Evolutionary conservation across 2,329 filamentous ascomycete species (phyloP).

Genomic region (Fonsecaea pedrosoi): DNA sequence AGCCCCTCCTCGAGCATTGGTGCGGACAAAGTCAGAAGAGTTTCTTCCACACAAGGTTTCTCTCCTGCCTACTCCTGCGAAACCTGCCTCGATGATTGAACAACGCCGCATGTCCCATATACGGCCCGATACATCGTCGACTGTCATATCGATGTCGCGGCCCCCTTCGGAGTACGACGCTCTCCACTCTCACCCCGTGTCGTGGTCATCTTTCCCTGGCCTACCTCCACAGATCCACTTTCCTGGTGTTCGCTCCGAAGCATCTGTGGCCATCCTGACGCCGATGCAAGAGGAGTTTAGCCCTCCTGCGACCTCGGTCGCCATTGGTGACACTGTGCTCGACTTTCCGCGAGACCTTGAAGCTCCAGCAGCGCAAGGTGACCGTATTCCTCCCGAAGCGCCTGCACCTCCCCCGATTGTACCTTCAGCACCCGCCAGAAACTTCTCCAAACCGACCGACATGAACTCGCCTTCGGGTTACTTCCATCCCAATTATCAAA

Average conservation of each 20-base stretch:
- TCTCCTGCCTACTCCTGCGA: slow-evolving; percentile 27
- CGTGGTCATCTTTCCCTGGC: slow-evolving; percentile 40
- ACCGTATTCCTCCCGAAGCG: neutral
- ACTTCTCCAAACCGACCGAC: slow-evolving; percentile 33
- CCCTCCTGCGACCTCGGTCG: slow-evolving; percentile 35
- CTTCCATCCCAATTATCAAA: slow-evolving; percentile 35
- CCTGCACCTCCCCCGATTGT: slow-evolving; percentile 21
- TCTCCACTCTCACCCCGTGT: slow-evolving; percentile 40
- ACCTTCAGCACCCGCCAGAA: slow-evolving; percentile 18
- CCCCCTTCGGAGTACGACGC: slow-evolving; percentile 39
- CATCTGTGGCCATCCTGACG: slow-evolving; percentile 35
- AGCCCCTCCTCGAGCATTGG: slow-evolving; percentile 46
- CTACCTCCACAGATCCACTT: slow-evolving; percentile 41
- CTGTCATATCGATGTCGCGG: slow-evolving; percentile 34
- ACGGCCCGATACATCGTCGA: slow-evolving; percentile 32
- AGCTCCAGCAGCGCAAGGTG: neutral
- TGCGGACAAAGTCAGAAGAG: slow-evolving; percentile 39
- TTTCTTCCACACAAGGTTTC: slow-evolving; percentile 30
- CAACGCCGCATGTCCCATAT: slow-evolving; percentile 29
- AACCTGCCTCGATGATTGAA: slow-evolving; percentile 39
- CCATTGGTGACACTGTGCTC: slow-evolving; percentile 32
- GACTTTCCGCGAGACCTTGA: slow-evolving; percentile 32
- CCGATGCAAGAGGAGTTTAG: slow-evolving; percentile 41
- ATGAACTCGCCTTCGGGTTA: slow-evolving; percentile 21
- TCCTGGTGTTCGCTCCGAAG: slow-evolving; percentile 39